Evolutionary conservation across 2,329 filamentous ascomycete species (phyloP).

Genomic region (Onygenales sp.): DNA sequence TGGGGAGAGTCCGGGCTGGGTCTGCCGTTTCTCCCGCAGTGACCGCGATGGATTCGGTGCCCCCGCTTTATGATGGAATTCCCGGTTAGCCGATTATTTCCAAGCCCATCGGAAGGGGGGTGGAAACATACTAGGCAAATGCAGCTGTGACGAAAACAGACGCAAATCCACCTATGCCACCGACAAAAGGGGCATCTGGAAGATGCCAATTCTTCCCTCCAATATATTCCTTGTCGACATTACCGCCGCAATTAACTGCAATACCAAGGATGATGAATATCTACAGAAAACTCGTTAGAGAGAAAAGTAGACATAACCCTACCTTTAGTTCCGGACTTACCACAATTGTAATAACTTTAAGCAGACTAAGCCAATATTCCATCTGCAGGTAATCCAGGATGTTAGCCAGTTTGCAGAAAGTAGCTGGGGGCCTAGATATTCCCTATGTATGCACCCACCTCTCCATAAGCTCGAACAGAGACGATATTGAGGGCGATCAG

Average conservation of each 20-base stretch:
- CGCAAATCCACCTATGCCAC: constrained; percentile 56
- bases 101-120: not conserved
- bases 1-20: constrained; percentile 51
- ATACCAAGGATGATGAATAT: constrained; percentile 57
- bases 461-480: constrained; percentile 46
- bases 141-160: constrained; percentile 54
- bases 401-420: constrained; percentile 1
- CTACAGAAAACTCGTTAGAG: constrained; percentile 16
- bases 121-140: constrained; percentile 43
- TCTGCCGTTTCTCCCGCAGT: constrained; percentile 58
- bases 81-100: constrained; percentile 8
- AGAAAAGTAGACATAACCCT: constrained; percentile 12
- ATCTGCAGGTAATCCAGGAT: constrained; percentile 15
- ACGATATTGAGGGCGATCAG: constrained; percentile 45
- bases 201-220: constrained; percentile 50
- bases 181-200: constrained; percentile 54
- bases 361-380: constrained; percentile 33
- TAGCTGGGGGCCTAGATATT: not conserved
- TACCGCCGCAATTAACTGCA: constrained; percentile 50
- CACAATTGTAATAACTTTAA: constrained; percentile 34
- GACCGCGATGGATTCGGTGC: constrained; percentile 56
- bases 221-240: constrained; percentile 45
- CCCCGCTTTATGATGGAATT: constrained; percentile 31
- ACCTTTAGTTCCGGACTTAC: constrained; percentile 17
- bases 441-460: constrained; percentile 26